Conservation (phyloP, 129 eudicot species). For the Helianthus tuberosus region DNA sequence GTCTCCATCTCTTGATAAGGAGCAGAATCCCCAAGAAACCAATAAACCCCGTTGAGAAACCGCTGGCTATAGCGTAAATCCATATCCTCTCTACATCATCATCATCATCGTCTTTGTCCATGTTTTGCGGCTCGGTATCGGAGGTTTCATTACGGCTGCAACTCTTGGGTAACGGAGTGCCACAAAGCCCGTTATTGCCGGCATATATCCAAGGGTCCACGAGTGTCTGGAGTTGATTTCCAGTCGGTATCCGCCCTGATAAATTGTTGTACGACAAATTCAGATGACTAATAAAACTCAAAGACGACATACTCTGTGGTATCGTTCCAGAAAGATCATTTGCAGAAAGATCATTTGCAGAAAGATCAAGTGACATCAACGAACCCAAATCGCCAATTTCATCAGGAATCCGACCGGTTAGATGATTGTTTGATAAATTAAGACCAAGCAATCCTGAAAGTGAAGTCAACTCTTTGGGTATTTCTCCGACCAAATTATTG, state of each 20-base stretch:
- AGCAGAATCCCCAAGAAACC: conserved; percentile 28
- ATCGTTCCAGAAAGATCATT: conserved; percentile 42
- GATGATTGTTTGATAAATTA: conserved; percentile 39
- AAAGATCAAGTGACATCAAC: conserved; percentile 42
- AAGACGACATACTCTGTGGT: conserved; percentile 34
- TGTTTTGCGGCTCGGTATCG: not conserved
- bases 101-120: not conserved
- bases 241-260: conserved; percentile 47
- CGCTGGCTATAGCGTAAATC: conserved; percentile 25
- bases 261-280: conserved; percentile 43
- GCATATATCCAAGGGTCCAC: conserved; percentile 39
- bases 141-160: conserved; percentile 17
- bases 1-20: conserved; percentile 16
- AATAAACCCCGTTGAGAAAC: conserved; percentile 30
- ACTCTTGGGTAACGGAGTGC: conserved; percentile 34
- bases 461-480: conserved; percentile 21
- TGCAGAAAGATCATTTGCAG: conserved; percentile 39
- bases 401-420: conserved; percentile 40
- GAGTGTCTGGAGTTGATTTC: conserved; percentile 35
- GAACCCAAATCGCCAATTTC: conserved; percentile 33
- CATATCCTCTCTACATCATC: conserved; percentile 16
- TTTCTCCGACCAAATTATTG: conserved; percentile 33
- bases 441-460: conserved; percentile 27
- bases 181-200: conserved; percentile 43
- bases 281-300: conserved; percentile 26